Evolutionary conservation across 495 filamentous ascomycete species (phyloP).

Genomic region (Saxispiralis lemnorum): DNA sequence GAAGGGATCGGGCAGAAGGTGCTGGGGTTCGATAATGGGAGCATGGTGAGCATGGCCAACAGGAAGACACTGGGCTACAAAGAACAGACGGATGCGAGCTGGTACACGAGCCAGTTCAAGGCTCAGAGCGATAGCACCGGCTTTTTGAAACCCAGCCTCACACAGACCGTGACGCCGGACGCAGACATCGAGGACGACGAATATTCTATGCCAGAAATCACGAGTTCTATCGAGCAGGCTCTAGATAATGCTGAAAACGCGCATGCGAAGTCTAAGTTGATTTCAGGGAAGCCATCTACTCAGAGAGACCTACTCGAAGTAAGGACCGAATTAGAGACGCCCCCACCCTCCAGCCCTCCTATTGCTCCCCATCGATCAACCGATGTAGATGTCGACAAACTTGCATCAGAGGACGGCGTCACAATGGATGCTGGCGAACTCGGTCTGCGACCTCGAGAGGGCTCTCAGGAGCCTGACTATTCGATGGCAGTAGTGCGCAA

Average conservation of each 20-base stretch:
- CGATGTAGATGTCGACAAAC: background rate
- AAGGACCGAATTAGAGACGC: conserved; percentile 5
- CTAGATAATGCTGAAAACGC: conserved; percentile 1
- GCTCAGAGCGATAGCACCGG: conserved; percentile 1
- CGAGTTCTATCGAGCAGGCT: conserved; percentile 14
- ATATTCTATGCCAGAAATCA: conserved; percentile 12
- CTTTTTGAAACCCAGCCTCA: conserved; percentile 6
- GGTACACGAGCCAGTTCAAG: conserved; percentile 58
- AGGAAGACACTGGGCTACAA: conserved; percentile 40
- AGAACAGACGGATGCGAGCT: conserved; percentile 58
- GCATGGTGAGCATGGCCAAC: conserved; percentile 48
- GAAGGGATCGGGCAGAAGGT: conserved; percentile 61
- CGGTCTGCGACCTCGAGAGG: conserved; percentile 9
- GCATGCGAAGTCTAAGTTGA: background rate
- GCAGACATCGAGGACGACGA: conserved; percentile 16
- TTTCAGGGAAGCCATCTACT: background rate
- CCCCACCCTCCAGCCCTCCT: conserved; percentile 9
- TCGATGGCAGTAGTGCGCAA: conserved; percentile 13
- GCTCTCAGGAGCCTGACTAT: conserved; percentile 17
- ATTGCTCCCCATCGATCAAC: background rate
- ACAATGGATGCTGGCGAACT: background rate
- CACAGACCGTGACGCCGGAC: conserved; percentile 9
- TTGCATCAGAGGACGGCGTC: background rate
- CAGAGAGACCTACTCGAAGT: background rate
- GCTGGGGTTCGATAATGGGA: conserved; percentile 55